phyloP scores from a whole-genome alignment of 352 stramenopile genomes.

The Discostella stelligera region DNA sequence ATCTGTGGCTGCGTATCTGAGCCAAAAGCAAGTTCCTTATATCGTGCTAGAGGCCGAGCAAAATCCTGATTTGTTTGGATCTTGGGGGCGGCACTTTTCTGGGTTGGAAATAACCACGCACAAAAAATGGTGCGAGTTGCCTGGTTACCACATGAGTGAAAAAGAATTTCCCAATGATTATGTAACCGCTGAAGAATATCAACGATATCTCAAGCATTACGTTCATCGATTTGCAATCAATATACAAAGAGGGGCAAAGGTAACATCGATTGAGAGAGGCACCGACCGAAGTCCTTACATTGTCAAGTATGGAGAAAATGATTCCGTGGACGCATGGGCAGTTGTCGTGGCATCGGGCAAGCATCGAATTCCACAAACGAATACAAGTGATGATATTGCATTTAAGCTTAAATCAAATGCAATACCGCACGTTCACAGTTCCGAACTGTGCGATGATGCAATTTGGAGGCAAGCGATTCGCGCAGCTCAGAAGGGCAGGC shows the following conservation, averaged over 20 bases:
- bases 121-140: slow-evolving; percentile 57
- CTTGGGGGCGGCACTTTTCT: slow-evolving; percentile 48
- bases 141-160: slow-evolving; percentile 46
- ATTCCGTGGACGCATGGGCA: slow-evolving; percentile 32
- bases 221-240: slow-evolving; percentile 47
- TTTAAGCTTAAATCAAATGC: slow-evolving; percentile 25
- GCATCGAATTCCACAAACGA: slow-evolving; percentile 36
- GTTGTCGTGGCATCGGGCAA: slow-evolving; percentile 59
- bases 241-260: slow-evolving; percentile 44
- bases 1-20: slow-evolving; percentile 41
- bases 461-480: slow-evolving; percentile 30
- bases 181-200: slow-evolving; percentile 50
- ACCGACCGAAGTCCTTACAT: slow-evolving; percentile 32
- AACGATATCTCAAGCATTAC: slow-evolving; percentile 53
- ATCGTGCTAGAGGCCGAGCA: slow-evolving; percentile 46
- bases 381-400: slow-evolving; percentile 48
- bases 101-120: slow-evolving; percentile 54
- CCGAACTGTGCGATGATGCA: slow-evolving; percentile 30
- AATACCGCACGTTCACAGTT: slow-evolving; percentile 44
- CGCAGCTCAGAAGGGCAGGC: slow-evolving; percentile 30
- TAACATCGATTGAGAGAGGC: slow-evolving; percentile 48
- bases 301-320: slow-evolving; percentile 25
- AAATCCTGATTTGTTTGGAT: slow-evolving; percentile 46
- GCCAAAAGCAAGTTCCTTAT: slow-evolving; percentile 39
- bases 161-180: slow-evolving; percentile 38